Evolutionary conservation across 2,329 filamentous ascomycete genomes (phyloP).

Genomic region (Pseudocercospora eumusae): DNA sequence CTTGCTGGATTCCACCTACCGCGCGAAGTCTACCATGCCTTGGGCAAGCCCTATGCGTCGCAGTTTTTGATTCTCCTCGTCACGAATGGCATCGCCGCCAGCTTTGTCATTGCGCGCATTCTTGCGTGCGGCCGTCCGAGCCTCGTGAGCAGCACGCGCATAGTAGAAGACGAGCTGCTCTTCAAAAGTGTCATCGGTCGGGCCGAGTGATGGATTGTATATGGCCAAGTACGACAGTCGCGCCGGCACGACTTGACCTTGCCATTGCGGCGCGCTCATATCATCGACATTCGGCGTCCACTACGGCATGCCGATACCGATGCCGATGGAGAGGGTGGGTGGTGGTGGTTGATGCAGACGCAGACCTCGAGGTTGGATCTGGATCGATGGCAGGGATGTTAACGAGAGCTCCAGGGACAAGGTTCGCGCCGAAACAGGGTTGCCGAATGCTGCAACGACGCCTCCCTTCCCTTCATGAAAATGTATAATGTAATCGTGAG

Average conservation of each 20-base stretch:
- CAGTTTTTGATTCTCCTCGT: slow-evolving; percentile 80
- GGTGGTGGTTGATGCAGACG: neutral
- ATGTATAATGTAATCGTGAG: neutral
- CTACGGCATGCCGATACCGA: no score
- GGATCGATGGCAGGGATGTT: slow-evolving; percentile 5
- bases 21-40: slow-evolving; percentile 90
- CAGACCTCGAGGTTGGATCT: neutral
- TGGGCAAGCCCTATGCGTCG: slow-evolving; percentile 94
- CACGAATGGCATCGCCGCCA: slow-evolving; percentile 45
- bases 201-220: slow-evolving; percentile 84
- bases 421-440: neutral
- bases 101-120: slow-evolving; percentile 36
- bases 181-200: slow-evolving; percentile 68
- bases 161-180: slow-evolving; percentile 94
- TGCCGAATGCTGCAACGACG: neutral
- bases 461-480: neutral
- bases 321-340: neutral
- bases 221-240: slow-evolving; percentile 89
- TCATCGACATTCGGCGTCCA: slow-evolving; percentile 7
- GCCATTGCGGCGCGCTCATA: slow-evolving; percentile 33
- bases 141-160: slow-evolving; percentile 50
- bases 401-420: neutral
- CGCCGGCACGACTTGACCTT: slow-evolving; percentile 58
- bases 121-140: slow-evolving; percentile 30
- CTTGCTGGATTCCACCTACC: slow-evolving; percentile 44